A percentile compares a stretch with the other conserved stretches of the same genome.
These are phyloP conservation scores for Cryphonectria japonica DNA, from an alignment of 2,329 filamentous ascomycete species.

Conservation along the genomic window DNA sequence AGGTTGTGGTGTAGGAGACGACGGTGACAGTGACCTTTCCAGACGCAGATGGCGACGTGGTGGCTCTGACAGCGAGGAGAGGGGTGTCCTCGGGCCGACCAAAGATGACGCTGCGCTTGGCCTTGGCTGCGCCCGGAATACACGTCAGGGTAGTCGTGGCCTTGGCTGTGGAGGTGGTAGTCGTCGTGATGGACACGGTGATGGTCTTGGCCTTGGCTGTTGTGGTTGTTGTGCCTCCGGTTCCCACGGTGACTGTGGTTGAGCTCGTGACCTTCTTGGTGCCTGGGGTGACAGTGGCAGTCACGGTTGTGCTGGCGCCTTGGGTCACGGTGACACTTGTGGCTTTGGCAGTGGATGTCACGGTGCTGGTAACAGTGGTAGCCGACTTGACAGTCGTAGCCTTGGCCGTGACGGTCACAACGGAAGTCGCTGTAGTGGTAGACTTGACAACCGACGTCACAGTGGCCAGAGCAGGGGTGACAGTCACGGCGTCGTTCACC, in stretches of 20 bases:
- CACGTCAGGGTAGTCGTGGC: conserved; percentile 31
- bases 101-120: conserved; percentile 6
- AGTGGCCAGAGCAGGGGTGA: neutral
- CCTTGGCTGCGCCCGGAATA: conserved; percentile 17
- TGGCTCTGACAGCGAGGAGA: conserved; percentile 1
- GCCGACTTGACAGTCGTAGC: conserved; percentile 7
- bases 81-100: neutral
- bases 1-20: conserved; percentile 3
- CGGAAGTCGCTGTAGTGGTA: neutral
- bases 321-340: neutral
- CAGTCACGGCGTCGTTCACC: neutral
- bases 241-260: conserved; percentile 33
- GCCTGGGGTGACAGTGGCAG: conserved; percentile 34
- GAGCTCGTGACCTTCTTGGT: conserved; percentile 38
- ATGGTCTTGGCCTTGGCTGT: conserved; percentile 29
- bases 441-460: neutral
- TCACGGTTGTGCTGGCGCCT: neutral
- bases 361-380: neutral
- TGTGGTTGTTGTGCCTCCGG: conserved; percentile 26
- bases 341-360: neutral
- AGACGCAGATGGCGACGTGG: neutral
- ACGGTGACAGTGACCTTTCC: conserved; percentile 4
- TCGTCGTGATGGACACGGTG: conserved; percentile 27
- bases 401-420: conserved; percentile 12
- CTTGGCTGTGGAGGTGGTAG: conserved; percentile 32